Percentiles rank a stretch among this genome's conserved stretches.
Evolutionary conservation across 1,139 yeast genomes (phyloP).

Genomic region (Pneumocystis wakefieldiae): DNA sequence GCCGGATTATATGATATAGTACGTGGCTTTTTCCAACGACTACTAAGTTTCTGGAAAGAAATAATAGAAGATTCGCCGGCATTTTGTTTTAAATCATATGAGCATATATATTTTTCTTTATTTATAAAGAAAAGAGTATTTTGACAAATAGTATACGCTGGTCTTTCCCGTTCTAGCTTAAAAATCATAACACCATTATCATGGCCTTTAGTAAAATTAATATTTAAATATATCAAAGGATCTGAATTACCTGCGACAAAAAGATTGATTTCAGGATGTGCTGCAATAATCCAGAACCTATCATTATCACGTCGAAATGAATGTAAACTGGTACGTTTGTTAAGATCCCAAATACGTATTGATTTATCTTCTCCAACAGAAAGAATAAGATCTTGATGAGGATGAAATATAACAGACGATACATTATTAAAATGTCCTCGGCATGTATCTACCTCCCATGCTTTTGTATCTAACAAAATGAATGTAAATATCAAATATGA

Average conservation of each 20-base stretch:
- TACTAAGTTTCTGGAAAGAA: constrained; percentile 71
- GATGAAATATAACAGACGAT: constrained; percentile 80
- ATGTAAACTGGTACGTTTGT: constrained; percentile 82
- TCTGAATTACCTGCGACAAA: constrained; percentile 60
- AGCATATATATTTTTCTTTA: constrained; percentile 73
- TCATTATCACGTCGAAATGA: constrained; percentile 90
- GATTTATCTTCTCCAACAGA: constrained; percentile 96
- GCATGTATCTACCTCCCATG: constrained; percentile 98
- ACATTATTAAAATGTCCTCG: constrained; percentile 95
- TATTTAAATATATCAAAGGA: neutral
- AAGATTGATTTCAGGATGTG: constrained; percentile 79
- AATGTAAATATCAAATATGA: neutral
- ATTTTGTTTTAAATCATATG: constrained; percentile 48
- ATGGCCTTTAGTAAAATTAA: constrained; percentile 28
- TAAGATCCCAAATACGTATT: constrained; percentile 93
- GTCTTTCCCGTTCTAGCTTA: constrained; percentile 94
- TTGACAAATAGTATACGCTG: constrained; percentile 66
- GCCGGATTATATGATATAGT: constrained; percentile 82
- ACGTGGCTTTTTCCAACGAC: constrained; percentile 73
- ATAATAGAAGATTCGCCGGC: constrained; percentile 50
- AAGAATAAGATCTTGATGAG: constrained; percentile 77
- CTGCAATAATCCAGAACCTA: constrained; percentile 82
- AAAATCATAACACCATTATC: constrained; percentile 97
- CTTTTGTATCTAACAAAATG: constrained; percentile 44
- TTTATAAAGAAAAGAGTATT: constrained; percentile 59